Conservation (phyloP, 139 green algal genomes). For the Chlamydomonas urium region DNA sequence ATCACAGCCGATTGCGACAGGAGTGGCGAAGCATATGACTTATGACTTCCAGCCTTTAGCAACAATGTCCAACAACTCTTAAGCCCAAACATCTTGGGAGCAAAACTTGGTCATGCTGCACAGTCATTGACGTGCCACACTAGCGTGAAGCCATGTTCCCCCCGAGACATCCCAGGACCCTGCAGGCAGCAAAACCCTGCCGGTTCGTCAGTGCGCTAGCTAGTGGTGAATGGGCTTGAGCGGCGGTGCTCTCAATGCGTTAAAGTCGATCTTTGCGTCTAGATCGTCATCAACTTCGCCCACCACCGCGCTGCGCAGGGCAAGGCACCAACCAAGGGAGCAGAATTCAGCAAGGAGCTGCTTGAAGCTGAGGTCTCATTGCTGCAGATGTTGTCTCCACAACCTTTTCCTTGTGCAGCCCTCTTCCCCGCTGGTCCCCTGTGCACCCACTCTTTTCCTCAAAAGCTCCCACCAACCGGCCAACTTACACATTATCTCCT, state of each 20-base stretch:
- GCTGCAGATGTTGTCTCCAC: background rate
- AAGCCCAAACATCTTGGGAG: no score
- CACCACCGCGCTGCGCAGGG: slow-evolving; percentile 82
- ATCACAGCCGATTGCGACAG: no score
- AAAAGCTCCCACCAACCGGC: background rate
- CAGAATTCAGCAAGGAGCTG: background rate
- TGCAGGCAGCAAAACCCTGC: no score
- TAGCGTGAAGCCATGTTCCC: no score
- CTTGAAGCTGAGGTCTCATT: background rate
- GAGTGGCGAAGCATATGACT: no score
- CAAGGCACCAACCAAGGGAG: no score
- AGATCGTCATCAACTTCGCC: slow-evolving; percentile 90
- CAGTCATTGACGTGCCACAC: no score
- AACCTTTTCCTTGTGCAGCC: background rate
- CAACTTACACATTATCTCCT: slow-evolving; percentile 93
- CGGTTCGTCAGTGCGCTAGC: background rate
- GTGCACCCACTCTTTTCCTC: background rate
- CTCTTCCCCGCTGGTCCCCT: background rate
- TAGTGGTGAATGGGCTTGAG: slow-evolving; percentile 75
- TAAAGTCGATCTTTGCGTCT: slow-evolving; percentile 55
- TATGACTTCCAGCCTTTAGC: no score
- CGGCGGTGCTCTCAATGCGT: slow-evolving; percentile 62
- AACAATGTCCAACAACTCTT: no score
- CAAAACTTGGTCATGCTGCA: no score
- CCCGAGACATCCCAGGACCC: no score